Percentiles rank a stretch among this genome's conserved stretches.
These are phyloP conservation scores for Trichoderma harzianum DNA, from an alignment of 2,329 filamentous ascomycete genomes.

Conservation along the genomic window DNA sequence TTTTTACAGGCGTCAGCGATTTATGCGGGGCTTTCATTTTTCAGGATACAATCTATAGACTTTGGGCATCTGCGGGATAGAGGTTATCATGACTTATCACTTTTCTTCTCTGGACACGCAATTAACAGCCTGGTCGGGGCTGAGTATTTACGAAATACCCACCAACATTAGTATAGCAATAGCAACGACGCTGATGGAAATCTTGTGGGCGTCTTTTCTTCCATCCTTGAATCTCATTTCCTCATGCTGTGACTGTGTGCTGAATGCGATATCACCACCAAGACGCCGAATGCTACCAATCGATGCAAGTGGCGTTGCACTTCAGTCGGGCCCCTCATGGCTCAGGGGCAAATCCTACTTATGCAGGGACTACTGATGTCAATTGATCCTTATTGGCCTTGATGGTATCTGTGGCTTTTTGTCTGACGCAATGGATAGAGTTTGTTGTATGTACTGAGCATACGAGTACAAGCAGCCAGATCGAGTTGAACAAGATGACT, in stretches of 20 bases:
- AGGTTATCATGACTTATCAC: background rate
- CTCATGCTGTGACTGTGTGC: background rate
- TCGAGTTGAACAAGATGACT: background rate
- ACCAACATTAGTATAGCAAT: background rate
- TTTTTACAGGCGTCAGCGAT: background rate
- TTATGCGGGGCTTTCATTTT: background rate
- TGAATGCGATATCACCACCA: background rate
- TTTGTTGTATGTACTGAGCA: background rate
- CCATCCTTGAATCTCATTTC: background rate
- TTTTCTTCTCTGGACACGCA: background rate
- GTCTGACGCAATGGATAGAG: conserved; percentile 9
- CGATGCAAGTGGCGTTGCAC: background rate
- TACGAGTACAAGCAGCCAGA: background rate
- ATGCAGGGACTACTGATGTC: background rate
- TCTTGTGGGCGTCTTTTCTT: background rate
- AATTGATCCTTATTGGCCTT: background rate
- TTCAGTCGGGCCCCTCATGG: background rate
- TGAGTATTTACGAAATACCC: conserved; percentile 2
- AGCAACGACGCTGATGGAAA: background rate
- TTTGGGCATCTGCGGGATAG: conserved; percentile 10
- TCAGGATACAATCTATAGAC: conserved; percentile 11
- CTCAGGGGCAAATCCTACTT: background rate
- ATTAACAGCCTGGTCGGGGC: background rate
- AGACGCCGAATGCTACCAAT: background rate
- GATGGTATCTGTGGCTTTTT: background rate